Base-by-base conservation (phyloP, 2,329 filamentous ascomycete genomes). In the Esteya vermicola region DNA sequence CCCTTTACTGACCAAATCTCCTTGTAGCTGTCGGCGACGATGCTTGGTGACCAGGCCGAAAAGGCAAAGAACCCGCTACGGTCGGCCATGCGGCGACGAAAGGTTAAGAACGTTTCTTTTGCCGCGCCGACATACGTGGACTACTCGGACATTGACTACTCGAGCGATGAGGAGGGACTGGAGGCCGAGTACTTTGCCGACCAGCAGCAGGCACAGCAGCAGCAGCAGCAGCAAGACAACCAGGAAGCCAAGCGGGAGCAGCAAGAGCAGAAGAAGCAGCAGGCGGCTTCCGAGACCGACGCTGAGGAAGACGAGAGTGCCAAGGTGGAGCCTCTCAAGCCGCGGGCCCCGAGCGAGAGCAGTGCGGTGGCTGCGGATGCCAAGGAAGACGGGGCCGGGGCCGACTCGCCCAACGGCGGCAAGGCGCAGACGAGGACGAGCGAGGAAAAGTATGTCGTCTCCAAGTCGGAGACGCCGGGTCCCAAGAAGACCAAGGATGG, bases 21-120 rank as follows among this genome's bases (percentile, higher is more conserved):
- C n/a, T n/a, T n/a, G n/a, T 55, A 78, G 71, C 58, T 78, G 23
- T 75, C 74, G 22, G 70, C 72, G 9, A 65, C 72, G 9, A 78
- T 78, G 74, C 63, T 78, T 33, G 69, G 70, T 30, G 74, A 78
- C 45, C 67, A 72, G 41, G 58, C 78, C 2, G 83, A 88, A 48
- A 93, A 93, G 55, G 72, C 81, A 25, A 86, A 85, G 53, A 86
- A 83, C 50, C 77, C 83, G 1, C 68, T 94, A 44, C 91, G 85
- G 57, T 82, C 85, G 50, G 81, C 83, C 2, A 89, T 94, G 62
- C 76, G 82, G 45, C 68, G 82, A 50, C 76, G 81, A 48, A 88
- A 88, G 52, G 72, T 79, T 22, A 95, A 94, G 61, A 91, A 76
- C 0, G 88, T 95, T 22, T 76, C 85, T 31, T 95, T 95, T 52